Base-by-base conservation (phyloP, 371 early-diverging fungal genomes). In the Lichtheimia ornata region DNA sequence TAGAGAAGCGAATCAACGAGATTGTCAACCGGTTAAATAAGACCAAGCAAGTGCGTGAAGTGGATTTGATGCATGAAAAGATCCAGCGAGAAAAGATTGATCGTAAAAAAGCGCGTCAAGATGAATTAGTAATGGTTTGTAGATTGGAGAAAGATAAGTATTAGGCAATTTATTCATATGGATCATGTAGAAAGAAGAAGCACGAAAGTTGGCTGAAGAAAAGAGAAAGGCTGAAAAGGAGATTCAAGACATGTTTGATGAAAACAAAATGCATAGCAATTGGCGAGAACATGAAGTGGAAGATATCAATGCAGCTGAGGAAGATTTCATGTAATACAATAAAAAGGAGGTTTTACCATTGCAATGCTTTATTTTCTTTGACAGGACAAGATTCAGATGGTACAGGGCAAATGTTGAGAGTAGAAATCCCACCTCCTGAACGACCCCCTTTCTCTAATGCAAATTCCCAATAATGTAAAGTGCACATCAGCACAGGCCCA, bases 21-120 rank as follows among this genome's bases (percentile, higher is more conserved):
- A 89, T 95, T 18, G 84, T 97, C 53, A 97, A 96, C 68, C 81
- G 98, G 43, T 75, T 98, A 47, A 96, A 96, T 81, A 97, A 96
- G 78, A 96, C 98, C 2, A 92, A 91, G 59, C 72, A 74, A 0
- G 96, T 94, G 47, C 67, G 75, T 25, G 70, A 83, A 22, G 91
- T 91, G 18, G 97, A 97, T 64, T 73, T 94, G 55, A 73, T 83
- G 22, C 82, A 80, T 35, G 91, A 92, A 54, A 92, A 88, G 76
- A 61, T 87, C 18, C 84, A 85, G 25, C 69, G 85, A 53, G 86
- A 90, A 53, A 83, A 88, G 56, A 73, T 85, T 53, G 69, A 76
- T 49, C 74, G 89, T 53, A 73, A 66, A 35, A 70, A 66, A 42
- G 71, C 75, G 17, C 67, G 84, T 61, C 63, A 72, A 54, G 63